These are phyloP conservation scores for Boletus fagicola DNA, from an alignment of 768 basidiomycete genomes.

Conservation along the genomic window DNA sequence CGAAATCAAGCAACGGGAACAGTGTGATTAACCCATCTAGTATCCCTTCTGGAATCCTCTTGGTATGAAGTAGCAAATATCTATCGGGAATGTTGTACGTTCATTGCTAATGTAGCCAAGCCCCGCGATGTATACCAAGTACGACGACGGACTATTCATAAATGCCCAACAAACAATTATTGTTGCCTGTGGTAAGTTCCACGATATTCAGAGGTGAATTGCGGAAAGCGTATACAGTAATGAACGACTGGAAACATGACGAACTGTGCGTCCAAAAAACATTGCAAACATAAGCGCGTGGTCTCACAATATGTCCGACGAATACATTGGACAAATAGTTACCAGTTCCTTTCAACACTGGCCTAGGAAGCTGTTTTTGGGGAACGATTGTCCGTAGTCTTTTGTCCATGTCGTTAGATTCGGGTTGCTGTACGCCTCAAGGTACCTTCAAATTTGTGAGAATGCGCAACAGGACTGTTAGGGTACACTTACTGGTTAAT, in stretches of 20 bases:
- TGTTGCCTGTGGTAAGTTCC: constrained; percentile 6
- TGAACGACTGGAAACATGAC: constrained; percentile 21
- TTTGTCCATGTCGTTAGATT: constrained; percentile 75
- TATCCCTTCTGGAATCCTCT: constrained; percentile 16
- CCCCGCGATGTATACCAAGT: not conserved
- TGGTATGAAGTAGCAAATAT: constrained; percentile 24
- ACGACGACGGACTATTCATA: constrained; percentile 4
- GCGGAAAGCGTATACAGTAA: constrained; percentile 17
- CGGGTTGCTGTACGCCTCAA: constrained; percentile 78
- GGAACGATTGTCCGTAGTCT: constrained; percentile 57
- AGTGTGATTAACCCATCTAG: constrained; percentile 17
- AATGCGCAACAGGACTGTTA: not conserved
- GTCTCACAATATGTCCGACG: constrained; percentile 8
- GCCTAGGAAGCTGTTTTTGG: constrained; percentile 62
- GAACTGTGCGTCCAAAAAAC: constrained; percentile 13
- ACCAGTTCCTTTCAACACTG: constrained; percentile 45
- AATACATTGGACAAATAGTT: constrained; percentile 3
- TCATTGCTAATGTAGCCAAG: constrained; percentile 23
- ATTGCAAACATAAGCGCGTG: constrained; percentile 11
- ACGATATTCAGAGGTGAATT: not conserved
- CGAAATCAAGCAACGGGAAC: constrained; percentile 11
- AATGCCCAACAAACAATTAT: constrained; percentile 12
- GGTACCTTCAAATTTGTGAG: constrained; percentile 36
- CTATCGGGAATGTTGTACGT: constrained; percentile 30
- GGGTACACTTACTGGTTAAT: constrained; percentile 59